Conservation (phyloP, 148 eudicot species). For the Chenopodium formosanum region DNA sequence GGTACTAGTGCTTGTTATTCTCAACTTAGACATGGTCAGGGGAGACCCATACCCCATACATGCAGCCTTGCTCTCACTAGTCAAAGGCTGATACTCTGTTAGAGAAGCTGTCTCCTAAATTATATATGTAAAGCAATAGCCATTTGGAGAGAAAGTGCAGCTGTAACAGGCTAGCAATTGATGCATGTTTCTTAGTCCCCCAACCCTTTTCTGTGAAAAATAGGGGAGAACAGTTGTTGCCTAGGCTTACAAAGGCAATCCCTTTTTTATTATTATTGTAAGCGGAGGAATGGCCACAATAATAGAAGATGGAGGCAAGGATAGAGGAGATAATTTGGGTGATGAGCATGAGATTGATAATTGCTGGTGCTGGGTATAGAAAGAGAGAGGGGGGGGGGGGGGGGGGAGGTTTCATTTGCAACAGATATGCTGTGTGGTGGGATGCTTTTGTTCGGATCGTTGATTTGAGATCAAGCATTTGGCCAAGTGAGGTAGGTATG, state of each 20-base stretch:
- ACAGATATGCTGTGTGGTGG: too few relatives aligned
- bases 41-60: not conserved
- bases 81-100: not conserved
- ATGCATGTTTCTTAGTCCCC: not conserved
- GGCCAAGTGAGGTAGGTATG: too few relatives aligned
- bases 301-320: too few relatives aligned
- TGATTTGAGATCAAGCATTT: too few relatives aligned
- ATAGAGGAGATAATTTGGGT: not conserved
- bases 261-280: not conserved
- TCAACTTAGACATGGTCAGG: not conserved
- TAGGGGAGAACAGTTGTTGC: not conserved
- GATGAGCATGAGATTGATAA: not conserved
- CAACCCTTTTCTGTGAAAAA: not conserved
- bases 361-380: not conserved
- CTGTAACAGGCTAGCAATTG: not conserved
- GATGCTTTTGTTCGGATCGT: too few relatives aligned
- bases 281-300: too few relatives aligned
- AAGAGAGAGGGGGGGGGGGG: too few relatives aligned
- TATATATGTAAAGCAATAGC: not conserved
- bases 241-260: not conserved
- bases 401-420: too few relatives aligned
- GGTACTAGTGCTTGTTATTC: too few relatives aligned
- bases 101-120: not conserved
- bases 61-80: not conserved
- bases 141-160: not conserved